Base-by-base conservation (phyloP, 352 stramenopile genomes). In the Pythium chondricola region DNA sequence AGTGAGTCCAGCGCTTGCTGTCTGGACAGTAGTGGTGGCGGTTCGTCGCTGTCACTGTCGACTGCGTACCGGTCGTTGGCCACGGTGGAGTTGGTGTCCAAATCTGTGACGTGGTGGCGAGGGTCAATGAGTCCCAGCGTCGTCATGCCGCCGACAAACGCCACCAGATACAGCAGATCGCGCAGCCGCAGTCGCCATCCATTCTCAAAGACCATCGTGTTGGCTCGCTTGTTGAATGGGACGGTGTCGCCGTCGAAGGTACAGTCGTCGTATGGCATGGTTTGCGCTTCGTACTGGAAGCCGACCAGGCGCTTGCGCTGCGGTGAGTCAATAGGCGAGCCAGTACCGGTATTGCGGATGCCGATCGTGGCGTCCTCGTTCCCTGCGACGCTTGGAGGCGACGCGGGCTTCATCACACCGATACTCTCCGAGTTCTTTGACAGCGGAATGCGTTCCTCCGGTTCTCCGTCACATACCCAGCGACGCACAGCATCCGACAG, bases 1-100 rank as follows among this genome's bases (percentile, higher is more conserved):
- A 83, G 13, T 51, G 57, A 8, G 25, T 63, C 18, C 7, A 33
- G 16, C 17, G 21, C 38, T 10, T 32, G 37, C 10, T 39, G 16
- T 4, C 42, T 40, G n/a, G 57, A 32, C 27, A 52, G 18, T 2
- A n/a, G 21, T 16, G 16, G 10, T 9, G 31, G 51, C 33, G 30
- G 36, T 44, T 41, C 55, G 29, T 24, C 56, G 41, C 44, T 48
- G 35, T 39, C 49, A 17, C 30, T 49, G 50, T 48, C 37, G 13
- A 45, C 41, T 8, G 16, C 26, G 6, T 43, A 10, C 9, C 40
- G 17, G 14, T 58, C 33, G 16, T 58, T 45, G 14, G 41, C 20
- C 4, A 18, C 37, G n/a, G 39, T 51, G 11, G 21, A n/a, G 17
- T 51, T 24, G 36, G 33, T 16, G 10, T 33, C 45, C 1, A 36